Base-by-base conservation (phyloP, 371 early-diverging fungal genomes). In the Mucor ambiguus region DNA sequence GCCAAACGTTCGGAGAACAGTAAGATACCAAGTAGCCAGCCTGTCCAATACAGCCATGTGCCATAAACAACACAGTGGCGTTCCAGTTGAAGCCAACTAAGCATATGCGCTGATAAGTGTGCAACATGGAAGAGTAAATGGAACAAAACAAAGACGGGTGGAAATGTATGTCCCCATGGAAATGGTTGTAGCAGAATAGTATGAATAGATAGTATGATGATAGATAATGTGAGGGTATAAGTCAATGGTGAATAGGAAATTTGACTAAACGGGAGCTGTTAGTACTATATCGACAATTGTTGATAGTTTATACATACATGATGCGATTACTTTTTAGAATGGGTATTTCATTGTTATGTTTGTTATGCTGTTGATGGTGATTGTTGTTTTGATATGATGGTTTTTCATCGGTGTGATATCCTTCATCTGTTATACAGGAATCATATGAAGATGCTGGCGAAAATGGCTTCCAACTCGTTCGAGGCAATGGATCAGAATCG, bases 21-120 rank as follows among this genome's bases (percentile, higher is more conserved):
- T 28, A 82, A 73, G 4, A 76, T 68, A 5, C 85, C 79, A 6
- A 89, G 72, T 1, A 85, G 74, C 86, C 89, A 86, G 12, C 89
- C 89, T 29, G 85, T 82, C 81, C 87, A 89, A 24, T 85, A 84
- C 4, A 86, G 72, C 83, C 85, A 85, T 4, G 89, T 87, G 16
- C 89, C 89, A 63, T 87, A 89, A 10, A 87, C 81, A 11, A 89
- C 85, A 46, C 85, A 84, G 38, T 73, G 79, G 30, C 85, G 80
- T 60, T 89, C 89, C 1, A 89, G 48, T 9, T 63, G 59, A 6
- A 78, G 71, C 60, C 72, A 77, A 18, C 82, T 78, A 10, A 85
- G 71, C 24, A 68, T 37, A 66, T 85, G 87, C 43, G 85, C 85
- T 2, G 75, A 61, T 14, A 87, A 61, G 44, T 85, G 85, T 3